Percentiles rank a stretch among this genome's conserved stretches.
Conservation (phyloP, 2,329 filamentous ascomycete genomes). For the Colletotrichum siamense region DNA sequence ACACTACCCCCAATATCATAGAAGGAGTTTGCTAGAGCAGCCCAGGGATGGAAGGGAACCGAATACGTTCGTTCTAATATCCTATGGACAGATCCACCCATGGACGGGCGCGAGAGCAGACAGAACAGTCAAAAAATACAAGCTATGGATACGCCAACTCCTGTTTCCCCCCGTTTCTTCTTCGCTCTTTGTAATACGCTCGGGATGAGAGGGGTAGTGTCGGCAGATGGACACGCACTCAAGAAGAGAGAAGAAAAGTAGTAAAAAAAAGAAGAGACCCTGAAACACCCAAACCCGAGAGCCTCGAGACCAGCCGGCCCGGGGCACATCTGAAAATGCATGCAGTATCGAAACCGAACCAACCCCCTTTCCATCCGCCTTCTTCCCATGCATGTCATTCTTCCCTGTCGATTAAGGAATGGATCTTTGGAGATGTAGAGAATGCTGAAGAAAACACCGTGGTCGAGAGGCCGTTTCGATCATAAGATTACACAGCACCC, state of each 20-base stretch:
- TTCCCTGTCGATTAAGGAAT: not conserved
- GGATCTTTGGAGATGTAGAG: not conserved
- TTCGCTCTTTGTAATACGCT: slow-evolving; percentile 25
- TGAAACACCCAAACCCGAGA: slow-evolving; percentile 5
- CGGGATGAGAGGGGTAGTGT: slow-evolving; percentile 1
- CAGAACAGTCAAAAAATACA: slow-evolving; percentile 26
- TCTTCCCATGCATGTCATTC: slow-evolving; percentile 9
- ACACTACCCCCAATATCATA: not conserved
- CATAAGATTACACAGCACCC: slow-evolving; percentile 60
- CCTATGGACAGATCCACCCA: slow-evolving; percentile 20
- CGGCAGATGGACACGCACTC: not conserved
- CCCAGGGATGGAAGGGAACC: slow-evolving; percentile 6
- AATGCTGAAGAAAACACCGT: not conserved
- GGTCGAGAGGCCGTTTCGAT: slow-evolving; percentile 17
- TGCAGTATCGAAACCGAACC: not conserved
- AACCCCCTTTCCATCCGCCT: not conserved
- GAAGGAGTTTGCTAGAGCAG: not conserved
- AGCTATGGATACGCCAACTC: slow-evolving; percentile 31
- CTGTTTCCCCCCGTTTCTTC: slow-evolving; percentile 25
- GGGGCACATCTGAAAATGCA: slow-evolving; percentile 16
- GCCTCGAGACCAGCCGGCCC: slow-evolving; percentile 15
- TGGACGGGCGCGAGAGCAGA: slow-evolving; percentile 20
- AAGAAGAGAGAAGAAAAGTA: slow-evolving; percentile 18
- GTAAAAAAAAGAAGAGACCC: slow-evolving; percentile 23
- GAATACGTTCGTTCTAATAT: slow-evolving; percentile 19